These are phyloP conservation scores for Panaeolus papilionaceus DNA, from an alignment of 768 basidiomycete genomes.

Conservation along the genomic window DNA sequence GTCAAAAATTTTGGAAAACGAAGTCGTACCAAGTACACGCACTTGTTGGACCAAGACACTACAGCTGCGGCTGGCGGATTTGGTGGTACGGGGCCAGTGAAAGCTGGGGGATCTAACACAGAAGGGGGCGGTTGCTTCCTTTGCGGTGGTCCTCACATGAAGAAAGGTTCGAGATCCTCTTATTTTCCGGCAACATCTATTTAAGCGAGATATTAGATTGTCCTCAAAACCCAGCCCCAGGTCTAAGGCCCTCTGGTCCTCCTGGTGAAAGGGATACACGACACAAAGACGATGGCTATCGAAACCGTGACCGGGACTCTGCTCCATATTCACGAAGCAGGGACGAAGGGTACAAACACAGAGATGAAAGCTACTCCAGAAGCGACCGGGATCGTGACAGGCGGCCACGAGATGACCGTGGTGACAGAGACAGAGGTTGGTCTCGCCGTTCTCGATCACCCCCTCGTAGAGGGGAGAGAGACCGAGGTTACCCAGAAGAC, in stretches of 20 bases:
- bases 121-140: constrained; percentile 84
- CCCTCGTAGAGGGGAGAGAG: constrained; percentile 23
- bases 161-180: constrained; percentile 66
- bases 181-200: background rate
- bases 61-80: constrained; percentile 68
- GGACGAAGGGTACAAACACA: constrained; percentile 28
- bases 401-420: constrained; percentile 27
- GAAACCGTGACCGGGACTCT: constrained; percentile 16
- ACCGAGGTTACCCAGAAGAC: constrained; percentile 19
- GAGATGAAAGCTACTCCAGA: constrained; percentile 30
- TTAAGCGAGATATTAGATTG: constrained; percentile 32
- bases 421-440: constrained; percentile 33
- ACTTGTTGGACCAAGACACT: constrained; percentile 94
- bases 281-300: constrained; percentile 16
- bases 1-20: constrained; percentile 94
- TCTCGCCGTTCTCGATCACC: constrained; percentile 24
- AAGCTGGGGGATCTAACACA: constrained; percentile 58
- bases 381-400: constrained; percentile 22
- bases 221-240: constrained; percentile 35
- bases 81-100: constrained; percentile 61
- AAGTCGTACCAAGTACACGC: constrained; percentile 94
- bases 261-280: constrained; percentile 33
- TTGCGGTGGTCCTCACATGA: constrained; percentile 94
- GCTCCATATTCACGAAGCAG: constrained; percentile 21
- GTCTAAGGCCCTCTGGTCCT: constrained; percentile 21